Conservation (phyloP, 2,329 filamentous ascomycete genomes). For the Penicillium sp. region DNA sequence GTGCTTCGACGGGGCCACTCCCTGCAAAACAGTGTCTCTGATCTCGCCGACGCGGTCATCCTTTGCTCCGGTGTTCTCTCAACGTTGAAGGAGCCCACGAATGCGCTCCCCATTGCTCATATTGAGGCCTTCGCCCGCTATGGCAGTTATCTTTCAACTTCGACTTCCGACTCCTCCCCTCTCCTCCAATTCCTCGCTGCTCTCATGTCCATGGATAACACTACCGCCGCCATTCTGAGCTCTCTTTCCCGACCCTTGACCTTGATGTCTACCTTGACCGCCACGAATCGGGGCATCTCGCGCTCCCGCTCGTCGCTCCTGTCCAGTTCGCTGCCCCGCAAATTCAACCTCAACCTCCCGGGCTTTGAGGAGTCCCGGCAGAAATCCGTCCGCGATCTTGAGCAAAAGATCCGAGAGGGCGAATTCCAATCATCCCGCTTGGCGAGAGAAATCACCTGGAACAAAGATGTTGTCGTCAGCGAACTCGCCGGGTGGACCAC, state of each 20-base stretch:
- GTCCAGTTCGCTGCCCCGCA: slow-evolving; percentile 47
- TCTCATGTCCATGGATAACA: slow-evolving; percentile 73
- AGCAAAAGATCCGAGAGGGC: slow-evolving; percentile 67
- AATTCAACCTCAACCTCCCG: slow-evolving; percentile 43
- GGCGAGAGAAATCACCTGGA: slow-evolving; percentile 79
- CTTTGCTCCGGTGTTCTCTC: slow-evolving; percentile 44
- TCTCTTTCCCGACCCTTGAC: slow-evolving; percentile 73
- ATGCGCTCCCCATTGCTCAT: slow-evolving; percentile 64
- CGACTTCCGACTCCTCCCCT: slow-evolving; percentile 63
- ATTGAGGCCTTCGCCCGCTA: slow-evolving; percentile 67
- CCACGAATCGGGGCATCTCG: slow-evolving; percentile 68
- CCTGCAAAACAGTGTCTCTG: slow-evolving; percentile 57
- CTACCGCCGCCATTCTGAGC: slow-evolving; percentile 71
- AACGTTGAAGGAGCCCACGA: slow-evolving; percentile 44
- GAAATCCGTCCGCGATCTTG: slow-evolving; percentile 74
- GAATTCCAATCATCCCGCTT: slow-evolving; percentile 65
- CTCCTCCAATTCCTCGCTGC: slow-evolving; percentile 66
- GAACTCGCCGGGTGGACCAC: slow-evolving; percentile 95
- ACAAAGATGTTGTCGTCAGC: slow-evolving; percentile 84
- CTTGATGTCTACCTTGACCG: slow-evolving; percentile 70
- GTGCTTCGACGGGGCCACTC: slow-evolving; percentile 74
- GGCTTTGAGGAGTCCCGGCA: slow-evolving; percentile 77
- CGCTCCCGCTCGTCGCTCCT: slow-evolving; percentile 69
- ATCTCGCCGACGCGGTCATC: slow-evolving; percentile 39
- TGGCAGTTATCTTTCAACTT: slow-evolving; percentile 56